These are phyloP conservation scores for Teunomyces cretensis DNA, from an alignment of 805 yeast species.

Conservation along the genomic window DNA sequence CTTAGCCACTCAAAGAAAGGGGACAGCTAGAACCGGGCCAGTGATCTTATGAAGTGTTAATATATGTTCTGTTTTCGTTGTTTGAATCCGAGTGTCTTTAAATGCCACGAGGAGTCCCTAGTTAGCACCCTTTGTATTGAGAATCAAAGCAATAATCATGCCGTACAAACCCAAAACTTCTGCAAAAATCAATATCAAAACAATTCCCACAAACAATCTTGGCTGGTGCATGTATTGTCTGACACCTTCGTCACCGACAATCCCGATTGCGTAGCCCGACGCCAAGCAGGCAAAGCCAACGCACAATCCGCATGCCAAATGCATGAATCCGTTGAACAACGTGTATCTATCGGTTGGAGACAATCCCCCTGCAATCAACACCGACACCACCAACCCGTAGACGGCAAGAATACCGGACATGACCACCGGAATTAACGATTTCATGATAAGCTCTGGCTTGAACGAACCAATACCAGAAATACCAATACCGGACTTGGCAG, in stretches of 20 bases:
- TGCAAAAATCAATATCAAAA: conserved; percentile 83
- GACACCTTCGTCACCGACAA: conserved; percentile 92
- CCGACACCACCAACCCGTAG: conserved; percentile 95
- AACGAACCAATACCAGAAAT: conserved; percentile 97
- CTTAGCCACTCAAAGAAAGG: background rate
- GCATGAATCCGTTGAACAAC: conserved; percentile 96
- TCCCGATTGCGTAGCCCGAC: conserved; percentile 94
- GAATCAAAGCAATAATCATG: conserved; percentile 89
- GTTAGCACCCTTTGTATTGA: conserved; percentile 79
- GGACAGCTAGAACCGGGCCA: background rate
- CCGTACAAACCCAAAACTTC: conserved; percentile 91
- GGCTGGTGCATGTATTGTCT: conserved; percentile 88
- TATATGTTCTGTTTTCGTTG: too few species aligned
- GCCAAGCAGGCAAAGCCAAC: conserved; percentile 97
- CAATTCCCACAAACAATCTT: conserved; percentile 84
- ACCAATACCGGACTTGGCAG: conserved; percentile 98
- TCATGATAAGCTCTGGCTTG: conserved; percentile 96
- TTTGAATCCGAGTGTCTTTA: too few species aligned
- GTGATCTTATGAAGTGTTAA: too few species aligned
- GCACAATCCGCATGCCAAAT: conserved; percentile 89
- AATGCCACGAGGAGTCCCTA: too few species aligned
- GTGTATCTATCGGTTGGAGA: conserved; percentile 79
- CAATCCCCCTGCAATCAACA: conserved; percentile 87
- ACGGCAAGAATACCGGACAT: conserved; percentile 98
- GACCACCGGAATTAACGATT: conserved; percentile 92